Evolutionary conservation across 805 yeast species (phyloP).

Genomic region (Ascoidea tarda): DNA sequence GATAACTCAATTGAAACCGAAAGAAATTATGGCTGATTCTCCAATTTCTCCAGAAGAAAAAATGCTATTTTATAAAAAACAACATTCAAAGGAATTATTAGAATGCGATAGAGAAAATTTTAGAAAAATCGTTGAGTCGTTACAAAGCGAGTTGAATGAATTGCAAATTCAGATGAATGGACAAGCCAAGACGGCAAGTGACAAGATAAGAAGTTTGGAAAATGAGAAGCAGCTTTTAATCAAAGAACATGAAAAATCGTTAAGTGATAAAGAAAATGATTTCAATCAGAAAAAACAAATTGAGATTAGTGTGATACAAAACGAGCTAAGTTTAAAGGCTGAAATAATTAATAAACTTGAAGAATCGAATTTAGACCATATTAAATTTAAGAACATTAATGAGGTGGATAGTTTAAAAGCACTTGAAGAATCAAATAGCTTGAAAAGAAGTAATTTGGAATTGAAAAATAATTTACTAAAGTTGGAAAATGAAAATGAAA

Average conservation of each 20-base stretch:
- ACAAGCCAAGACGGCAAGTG: conserved; percentile 45
- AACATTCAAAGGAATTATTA: conserved; percentile 17
- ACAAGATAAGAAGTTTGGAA: conserved; percentile 28
- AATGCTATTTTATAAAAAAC: conserved; percentile 10
- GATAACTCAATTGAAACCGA: background rate
- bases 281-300: conserved; percentile 1
- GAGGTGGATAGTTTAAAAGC: background rate
- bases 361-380: background rate
- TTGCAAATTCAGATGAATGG: conserved; percentile 28
- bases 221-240: background rate
- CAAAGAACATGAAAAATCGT: conserved; percentile 6
- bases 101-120: conserved; percentile 14
- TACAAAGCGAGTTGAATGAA: conserved; percentile 21
- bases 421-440: conserved; percentile 20
- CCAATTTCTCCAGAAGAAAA: conserved; percentile 2
- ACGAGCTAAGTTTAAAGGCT: background rate
- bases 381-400: no score
- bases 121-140: conserved; percentile 15
- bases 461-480: conserved; percentile 28
- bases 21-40: conserved; percentile 8
- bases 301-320: background rate
- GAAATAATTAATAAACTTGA: background rate
- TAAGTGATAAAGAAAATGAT: conserved; percentile 16
- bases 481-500: conserved; percentile 30
- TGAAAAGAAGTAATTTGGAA: conserved; percentile 29